Evolutionary conservation across 768 basidiomycete genomes (phyloP).

Genomic region (Auriscalpium microsporum): DNA sequence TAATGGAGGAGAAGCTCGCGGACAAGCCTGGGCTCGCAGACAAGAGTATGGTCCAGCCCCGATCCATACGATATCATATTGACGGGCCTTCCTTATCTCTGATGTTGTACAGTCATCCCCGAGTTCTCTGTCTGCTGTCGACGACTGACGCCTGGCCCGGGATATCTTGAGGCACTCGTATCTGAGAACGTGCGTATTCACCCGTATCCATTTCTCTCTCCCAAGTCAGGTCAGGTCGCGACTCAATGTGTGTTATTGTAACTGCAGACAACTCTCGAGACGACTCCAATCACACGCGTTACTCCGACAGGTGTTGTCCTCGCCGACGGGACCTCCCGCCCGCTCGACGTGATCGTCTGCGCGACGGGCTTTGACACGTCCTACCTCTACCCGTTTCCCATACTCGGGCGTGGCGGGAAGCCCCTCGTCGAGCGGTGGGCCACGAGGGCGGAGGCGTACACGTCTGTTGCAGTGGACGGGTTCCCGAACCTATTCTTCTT

Average conservation of each 20-base stretch:
- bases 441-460: slow-evolving; percentile 20
- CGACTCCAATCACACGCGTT: slow-evolving; percentile 18
- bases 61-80: neutral
- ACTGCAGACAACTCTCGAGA: slow-evolving; percentile 6
- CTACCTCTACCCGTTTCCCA: slow-evolving; percentile 13
- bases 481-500: slow-evolving; percentile 22
- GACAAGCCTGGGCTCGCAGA: slow-evolving; percentile 20
- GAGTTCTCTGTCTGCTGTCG: slow-evolving; percentile 23
- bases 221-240: neutral
- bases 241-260: too few species aligned
- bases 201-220: neutral
- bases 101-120: slow-evolving; percentile 14
- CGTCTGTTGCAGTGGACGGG: slow-evolving; percentile 21
- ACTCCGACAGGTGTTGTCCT: slow-evolving; percentile 22
- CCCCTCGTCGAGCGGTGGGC: slow-evolving; percentile 24
- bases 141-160: slow-evolving; percentile 24
- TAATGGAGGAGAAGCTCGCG: slow-evolving; percentile 18
- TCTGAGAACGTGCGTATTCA: slow-evolving; percentile 16
- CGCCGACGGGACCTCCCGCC: slow-evolving; percentile 17
- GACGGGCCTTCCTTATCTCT: neutral
- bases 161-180: slow-evolving; percentile 24
- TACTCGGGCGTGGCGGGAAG: slow-evolving; percentile 22
- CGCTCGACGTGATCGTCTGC: slow-evolving; percentile 25
- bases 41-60: slow-evolving; percentile 1
- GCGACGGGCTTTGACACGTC: slow-evolving; percentile 23